Conservation (phyloP, 257 asterid species). For the Ilex asprella region DNA sequence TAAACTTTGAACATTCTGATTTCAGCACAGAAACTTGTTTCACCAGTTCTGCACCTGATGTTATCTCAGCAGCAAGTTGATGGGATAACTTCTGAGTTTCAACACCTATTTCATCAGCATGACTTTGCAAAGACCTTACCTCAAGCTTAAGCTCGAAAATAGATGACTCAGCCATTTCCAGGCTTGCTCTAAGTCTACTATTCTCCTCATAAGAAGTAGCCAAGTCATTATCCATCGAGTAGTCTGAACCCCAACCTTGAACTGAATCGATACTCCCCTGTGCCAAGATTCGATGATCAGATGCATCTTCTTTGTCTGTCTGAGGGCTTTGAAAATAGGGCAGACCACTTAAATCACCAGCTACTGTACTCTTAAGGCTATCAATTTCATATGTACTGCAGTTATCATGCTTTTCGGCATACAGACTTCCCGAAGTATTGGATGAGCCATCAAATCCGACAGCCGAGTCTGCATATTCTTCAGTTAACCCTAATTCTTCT, state of each 20-base stretch:
- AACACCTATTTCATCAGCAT: conserved; percentile 60
- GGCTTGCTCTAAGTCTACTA: conserved; percentile 57
- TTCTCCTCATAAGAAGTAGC: conserved; percentile 66
- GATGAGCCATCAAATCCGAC: conserved; percentile 78
- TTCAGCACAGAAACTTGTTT: conserved; percentile 58
- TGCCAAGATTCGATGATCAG: conserved; percentile 36
- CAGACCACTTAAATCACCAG: conserved; percentile 35
- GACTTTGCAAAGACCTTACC: conserved; percentile 63
- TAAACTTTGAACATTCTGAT: conserved; percentile 57
- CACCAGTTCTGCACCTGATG: conserved; percentile 55
- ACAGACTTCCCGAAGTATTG: conserved; percentile 74
- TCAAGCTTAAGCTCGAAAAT: conserved; percentile 70
- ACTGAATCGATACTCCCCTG: conserved; percentile 45
- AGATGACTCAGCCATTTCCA: conserved; percentile 77
- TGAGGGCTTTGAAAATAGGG: conserved; percentile 37
- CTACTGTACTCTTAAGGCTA: conserved; percentile 35
- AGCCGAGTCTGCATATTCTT: conserved; percentile 57
- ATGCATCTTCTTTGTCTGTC: conserved; percentile 39
- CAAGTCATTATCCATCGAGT: conserved; percentile 51
- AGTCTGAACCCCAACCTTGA: conserved; percentile 53
- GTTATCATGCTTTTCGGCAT: conserved; percentile 62
- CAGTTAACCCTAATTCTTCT: conserved; percentile 51
- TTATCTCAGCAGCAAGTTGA: conserved; percentile 51
- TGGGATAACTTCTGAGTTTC: conserved; percentile 56
- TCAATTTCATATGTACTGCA: conserved; percentile 42